Evolutionary conservation across 2,329 filamentous ascomycete species (phyloP), one percentile per base, ranked within the genome.

Genomic region (Cryphonectria carpinicola): DNA sequence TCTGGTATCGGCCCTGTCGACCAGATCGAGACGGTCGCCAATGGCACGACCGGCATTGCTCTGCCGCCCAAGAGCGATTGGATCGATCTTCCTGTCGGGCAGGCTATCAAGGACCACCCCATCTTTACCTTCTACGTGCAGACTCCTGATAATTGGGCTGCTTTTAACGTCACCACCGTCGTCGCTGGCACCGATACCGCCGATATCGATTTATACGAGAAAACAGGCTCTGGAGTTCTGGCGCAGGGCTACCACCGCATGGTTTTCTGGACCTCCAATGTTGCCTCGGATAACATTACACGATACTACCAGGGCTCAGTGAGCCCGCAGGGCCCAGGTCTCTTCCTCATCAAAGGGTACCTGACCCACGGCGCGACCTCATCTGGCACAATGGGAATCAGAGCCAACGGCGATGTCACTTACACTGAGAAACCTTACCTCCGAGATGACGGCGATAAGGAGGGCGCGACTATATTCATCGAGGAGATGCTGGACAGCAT

Each of bases 261-360:
- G 60, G 69, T 74, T 68, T 72, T 76, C 43, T 77, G 74, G 74
- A 74, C 75, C 28, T 74, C 72, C 8, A 70, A 73, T 60, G 72
- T 73, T 67, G 73, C 71, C 56, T 72, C 71, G 39, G 75, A 77
- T 60, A 75, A 75, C 67, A 67, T 71, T 56, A 73, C 72, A 6
- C 75, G 76, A 11, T 76, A 76, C 73, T 70, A 76, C 56, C 75
- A 77, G 69, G 73, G 74, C n/a, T 75, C 76, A 28, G 71, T 71
- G 71, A 73, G 68, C 68, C 46, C 71, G 14, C 71, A 65, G 67
- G 71, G 66, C 63, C 62, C 75, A 66, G 67, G 71, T 37, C 72
- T 72, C 17, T 66, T 77, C 65, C 72, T 69, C 17, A 66, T 76
- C n/a, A 74, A 69, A 60, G 37, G 71, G 37, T 76, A 76, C 71